Base-by-base conservation (phyloP, 441 rosid genomes). In the Monsonia emarginata region DNA sequence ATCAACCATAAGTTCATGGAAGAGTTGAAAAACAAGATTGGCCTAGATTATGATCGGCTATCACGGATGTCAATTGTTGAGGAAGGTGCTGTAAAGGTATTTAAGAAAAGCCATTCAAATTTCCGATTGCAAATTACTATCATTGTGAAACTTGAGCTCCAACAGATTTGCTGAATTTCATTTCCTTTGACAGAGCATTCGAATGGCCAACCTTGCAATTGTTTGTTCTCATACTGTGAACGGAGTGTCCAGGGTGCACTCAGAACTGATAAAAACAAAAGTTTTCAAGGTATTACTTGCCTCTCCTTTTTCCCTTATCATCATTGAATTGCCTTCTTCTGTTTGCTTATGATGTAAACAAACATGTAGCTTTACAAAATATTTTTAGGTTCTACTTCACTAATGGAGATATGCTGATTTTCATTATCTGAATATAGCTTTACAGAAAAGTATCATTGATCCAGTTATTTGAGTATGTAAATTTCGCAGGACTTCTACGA, bases 81-180 rank as follows among this genome's bases (percentile, higher is more conserved):
- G 76, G 87, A 83, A 64, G 85, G 87, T 69, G 84, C 84, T 38
- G 77, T 72, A 24, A 83, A 83, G 86, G 86, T 83, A 79, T 46
- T 54, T 71, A 18, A 26, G 62, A 52, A 38, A 31, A 65, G 27
- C 30, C 6, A 11, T 59, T n/a, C 28, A 44, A 44, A 44, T 16
- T 1, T 16, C n/a, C 2, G 19, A 5, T 19, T 14, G 52, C n/a
- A 14, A 4, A 44, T 44, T 48, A 19, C 25, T 48, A 48, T 48
- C 44, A 16, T 3, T 58, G 11, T 7, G 19, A 58, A 27, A 26
- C 25, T 10, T 58, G 46, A 61, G 22, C 38, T 68, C 22, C 61
- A 50, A 52, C 30, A 64, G n/a, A 3, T 54, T 22, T n/a, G 13
- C 25, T 19, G 26, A 59, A 65, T 26, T 22, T 63, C 36, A 26